Conservation (phyloP, 2,329 filamentous ascomycete genomes). For the Diaporthe batatas region DNA sequence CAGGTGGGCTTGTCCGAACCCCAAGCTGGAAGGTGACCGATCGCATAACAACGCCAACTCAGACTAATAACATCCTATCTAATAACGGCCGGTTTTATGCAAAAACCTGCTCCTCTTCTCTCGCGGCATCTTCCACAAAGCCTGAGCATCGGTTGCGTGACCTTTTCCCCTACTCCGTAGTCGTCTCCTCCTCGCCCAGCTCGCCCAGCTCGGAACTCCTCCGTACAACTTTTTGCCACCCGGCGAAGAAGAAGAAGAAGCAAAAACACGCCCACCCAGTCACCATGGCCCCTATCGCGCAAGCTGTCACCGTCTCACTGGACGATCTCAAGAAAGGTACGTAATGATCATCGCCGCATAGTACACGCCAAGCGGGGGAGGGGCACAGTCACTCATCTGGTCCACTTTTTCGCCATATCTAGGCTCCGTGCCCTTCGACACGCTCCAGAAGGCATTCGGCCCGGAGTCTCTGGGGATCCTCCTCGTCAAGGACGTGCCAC, state of each 20-base stretch:
- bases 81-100: neutral
- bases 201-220: conserved; percentile 5
- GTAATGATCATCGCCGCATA: conserved; percentile 30
- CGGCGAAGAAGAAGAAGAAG: neutral
- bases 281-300: conserved; percentile 62
- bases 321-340: conserved; percentile 70
- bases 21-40: conserved; percentile 29
- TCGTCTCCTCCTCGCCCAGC: conserved; percentile 4
- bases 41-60: conserved; percentile 24
- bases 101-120: conserved; percentile 20
- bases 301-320: conserved; percentile 73
- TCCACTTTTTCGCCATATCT: conserved; percentile 39
- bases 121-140: neutral
- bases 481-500: conserved; percentile 87
- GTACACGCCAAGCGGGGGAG: conserved; percentile 46
- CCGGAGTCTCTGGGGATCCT: conserved; percentile 92
- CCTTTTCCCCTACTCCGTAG: neutral
- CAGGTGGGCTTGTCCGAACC: conserved; percentile 21
- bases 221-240: conserved; percentile 21
- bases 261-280: neutral
- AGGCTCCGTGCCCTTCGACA: conserved; percentile 77
- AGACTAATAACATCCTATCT: conserved; percentile 19
- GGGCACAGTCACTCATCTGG: conserved; percentile 22
- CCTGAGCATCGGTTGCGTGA: neutral
- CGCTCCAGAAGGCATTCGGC: conserved; percentile 85